Evolutionary conservation across 148 eudicot genomes (phyloP).

Genomic region (Rhododendron henanense): DNA sequence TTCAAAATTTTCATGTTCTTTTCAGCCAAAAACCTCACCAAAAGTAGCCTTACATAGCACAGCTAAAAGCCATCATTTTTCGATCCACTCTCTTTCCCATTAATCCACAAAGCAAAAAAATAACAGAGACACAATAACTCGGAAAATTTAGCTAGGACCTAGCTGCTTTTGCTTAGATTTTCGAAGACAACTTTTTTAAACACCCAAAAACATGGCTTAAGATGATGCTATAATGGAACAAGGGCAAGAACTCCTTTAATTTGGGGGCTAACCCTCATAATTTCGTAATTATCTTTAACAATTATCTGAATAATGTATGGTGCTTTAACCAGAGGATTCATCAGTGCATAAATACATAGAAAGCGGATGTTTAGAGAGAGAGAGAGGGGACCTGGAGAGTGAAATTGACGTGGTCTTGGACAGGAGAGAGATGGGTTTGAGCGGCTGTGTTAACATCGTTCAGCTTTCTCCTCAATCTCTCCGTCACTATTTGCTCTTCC

Average conservation of each 20-base stretch:
- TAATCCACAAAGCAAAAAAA: neutral
- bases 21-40: neutral
- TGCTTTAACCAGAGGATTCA: neutral
- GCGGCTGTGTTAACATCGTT: constrained; percentile 70
- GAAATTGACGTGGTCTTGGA: constrained; percentile 92
- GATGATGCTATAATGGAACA: neutral
- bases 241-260: neutral
- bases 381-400: constrained; percentile 61
- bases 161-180: neutral
- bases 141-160: neutral
- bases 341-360: neutral
- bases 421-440: constrained; percentile 60
- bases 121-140: neutral
- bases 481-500: constrained; percentile 69
- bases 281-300: neutral
- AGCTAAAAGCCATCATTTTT: neutral
- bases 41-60: neutral
- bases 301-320: neutral
- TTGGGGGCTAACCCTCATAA: neutral
- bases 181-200: neutral
- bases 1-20: neutral
- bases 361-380: neutral
- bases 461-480: constrained; percentile 69
- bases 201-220: neutral
- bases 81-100: neutral